phyloP scores from a whole-genome alignment of 768 basidiomycete genomes.

The Mrakia blollopis region DNA sequence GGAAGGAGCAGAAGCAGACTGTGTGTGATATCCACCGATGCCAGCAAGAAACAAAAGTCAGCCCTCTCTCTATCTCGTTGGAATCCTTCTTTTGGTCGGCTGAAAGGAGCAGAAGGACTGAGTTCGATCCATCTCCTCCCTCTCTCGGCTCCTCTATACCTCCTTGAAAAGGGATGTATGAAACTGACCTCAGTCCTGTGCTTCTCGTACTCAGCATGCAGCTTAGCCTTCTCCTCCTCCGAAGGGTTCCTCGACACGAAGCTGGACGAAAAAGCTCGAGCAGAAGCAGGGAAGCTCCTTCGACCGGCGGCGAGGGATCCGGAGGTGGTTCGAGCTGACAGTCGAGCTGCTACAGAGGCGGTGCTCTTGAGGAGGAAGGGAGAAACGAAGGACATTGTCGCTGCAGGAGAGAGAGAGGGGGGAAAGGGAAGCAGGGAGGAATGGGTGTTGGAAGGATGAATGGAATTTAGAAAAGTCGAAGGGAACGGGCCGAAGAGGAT shows the following conservation, averaged over 20 bases:
- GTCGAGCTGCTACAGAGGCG: background rate
- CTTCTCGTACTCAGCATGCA: slow-evolving; percentile 4
- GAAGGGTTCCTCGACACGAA: background rate
- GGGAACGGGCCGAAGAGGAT: too few relatives aligned
- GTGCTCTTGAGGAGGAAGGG: background rate
- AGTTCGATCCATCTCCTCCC: background rate
- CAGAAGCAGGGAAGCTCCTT: background rate
- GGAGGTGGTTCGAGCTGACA: background rate
- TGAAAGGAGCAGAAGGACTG: background rate
- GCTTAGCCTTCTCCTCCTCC: slow-evolving; percentile 7
- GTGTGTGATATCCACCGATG: background rate
- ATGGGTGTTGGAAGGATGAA: too few relatives aligned
- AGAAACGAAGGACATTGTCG: background rate
- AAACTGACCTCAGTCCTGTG: slow-evolving; percentile 1
- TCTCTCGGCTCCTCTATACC: background rate
- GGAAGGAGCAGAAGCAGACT: background rate
- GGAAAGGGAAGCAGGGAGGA: too few relatives aligned
- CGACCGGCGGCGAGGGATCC: background rate
- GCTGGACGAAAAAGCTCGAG: background rate
- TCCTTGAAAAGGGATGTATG: too few relatives aligned
- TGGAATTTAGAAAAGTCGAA: too few relatives aligned
- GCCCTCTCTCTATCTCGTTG: too few relatives aligned
- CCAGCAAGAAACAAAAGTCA: background rate
- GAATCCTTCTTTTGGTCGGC: background rate
- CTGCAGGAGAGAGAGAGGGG: too few relatives aligned